Evolutionary conservation across 1,139 yeast genomes (phyloP).

Genomic region (Eremothecium sinecaudum): DNA sequence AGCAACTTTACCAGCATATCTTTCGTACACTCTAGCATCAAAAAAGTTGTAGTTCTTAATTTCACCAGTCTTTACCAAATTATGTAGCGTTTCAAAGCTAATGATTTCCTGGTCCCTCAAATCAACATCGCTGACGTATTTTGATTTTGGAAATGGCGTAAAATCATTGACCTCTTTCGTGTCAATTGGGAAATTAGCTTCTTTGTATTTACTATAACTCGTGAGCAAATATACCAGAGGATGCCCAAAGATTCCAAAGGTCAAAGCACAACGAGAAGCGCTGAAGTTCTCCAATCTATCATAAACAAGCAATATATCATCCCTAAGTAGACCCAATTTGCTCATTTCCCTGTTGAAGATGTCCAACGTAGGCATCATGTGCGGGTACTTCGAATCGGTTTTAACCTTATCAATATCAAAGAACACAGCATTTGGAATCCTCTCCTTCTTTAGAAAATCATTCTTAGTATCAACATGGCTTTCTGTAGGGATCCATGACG

Average conservation of each 20-base stretch:
- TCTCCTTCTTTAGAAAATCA: conserved; percentile 39
- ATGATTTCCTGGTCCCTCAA: conserved; percentile 58
- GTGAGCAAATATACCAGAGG: conserved; percentile 55
- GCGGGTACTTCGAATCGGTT: conserved; percentile 58
- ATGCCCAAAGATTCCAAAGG: conserved; percentile 71
- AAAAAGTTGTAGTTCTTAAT: conserved; percentile 45
- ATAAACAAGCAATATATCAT: conserved; percentile 67
- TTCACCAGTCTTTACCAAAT: conserved; percentile 40
- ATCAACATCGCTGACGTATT: conserved; percentile 41
- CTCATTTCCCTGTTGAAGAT: conserved; percentile 48
- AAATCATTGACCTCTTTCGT: conserved; percentile 16
- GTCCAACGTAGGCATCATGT: conserved; percentile 66
- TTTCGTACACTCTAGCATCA: conserved; percentile 71
- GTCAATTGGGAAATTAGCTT: conserved; percentile 35
- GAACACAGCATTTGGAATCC: conserved; percentile 61
- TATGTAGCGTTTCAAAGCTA: conserved; percentile 37
- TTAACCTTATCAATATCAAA: conserved; percentile 72
- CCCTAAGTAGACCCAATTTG: conserved; percentile 33
- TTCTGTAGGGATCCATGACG: conserved; percentile 90
- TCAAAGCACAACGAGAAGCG: conserved; percentile 89
- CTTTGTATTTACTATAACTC: conserved; percentile 49
- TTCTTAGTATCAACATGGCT: conserved; percentile 15
- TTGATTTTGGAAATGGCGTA: conserved; percentile 34
- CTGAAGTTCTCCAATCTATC: conserved; percentile 80
- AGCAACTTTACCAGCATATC: conserved; percentile 70